A percentile compares a stretch with the other conserved stretches of the same genome.
Conservation (phyloP, 805 yeast genomes). For the Isabelozyma pseudorhagii region DNA sequence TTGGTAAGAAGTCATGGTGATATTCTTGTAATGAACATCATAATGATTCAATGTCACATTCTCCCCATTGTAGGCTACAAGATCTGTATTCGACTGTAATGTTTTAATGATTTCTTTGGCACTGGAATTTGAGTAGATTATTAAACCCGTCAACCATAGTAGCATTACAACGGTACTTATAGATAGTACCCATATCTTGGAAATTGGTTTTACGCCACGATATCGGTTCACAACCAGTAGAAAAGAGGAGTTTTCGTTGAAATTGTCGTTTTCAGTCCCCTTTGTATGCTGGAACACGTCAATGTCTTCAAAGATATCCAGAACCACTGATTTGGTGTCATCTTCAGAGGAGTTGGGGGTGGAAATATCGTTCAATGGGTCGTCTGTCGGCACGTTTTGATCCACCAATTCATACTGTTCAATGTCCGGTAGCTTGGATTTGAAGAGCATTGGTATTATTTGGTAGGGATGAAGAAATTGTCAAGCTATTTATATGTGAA, state of each 20-base stretch:
- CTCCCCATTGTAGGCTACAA: conserved; percentile 17
- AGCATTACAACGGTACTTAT: conserved; percentile 3
- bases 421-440: not conserved
- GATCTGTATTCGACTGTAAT: conserved; percentile 18
- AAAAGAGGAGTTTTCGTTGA: conserved; percentile 18
- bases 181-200: not conserved
- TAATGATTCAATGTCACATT: conserved; percentile 32
- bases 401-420: conserved; percentile 19
- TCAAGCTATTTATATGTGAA: not conserved
- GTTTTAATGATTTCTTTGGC: conserved; percentile 15
- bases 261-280: conserved; percentile 12
- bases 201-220: conserved; percentile 5
- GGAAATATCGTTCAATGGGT: not conserved
- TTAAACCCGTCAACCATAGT: conserved; percentile 25
- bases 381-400: conserved; percentile 3
- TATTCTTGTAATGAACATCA: conserved; percentile 20
- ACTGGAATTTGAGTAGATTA: conserved; percentile 24
- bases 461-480: no score
- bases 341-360: conserved; percentile 3
- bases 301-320: conserved; percentile 24
- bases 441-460: not conserved
- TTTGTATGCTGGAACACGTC: conserved; percentile 9
- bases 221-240: conserved; percentile 16
- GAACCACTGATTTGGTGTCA: not conserved
- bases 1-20: conserved; percentile 22